These are phyloP conservation scores for Neofusicoccum cordaticola DNA, from an alignment of 2,329 filamentous ascomycete genomes.

Conservation along the genomic window DNA sequence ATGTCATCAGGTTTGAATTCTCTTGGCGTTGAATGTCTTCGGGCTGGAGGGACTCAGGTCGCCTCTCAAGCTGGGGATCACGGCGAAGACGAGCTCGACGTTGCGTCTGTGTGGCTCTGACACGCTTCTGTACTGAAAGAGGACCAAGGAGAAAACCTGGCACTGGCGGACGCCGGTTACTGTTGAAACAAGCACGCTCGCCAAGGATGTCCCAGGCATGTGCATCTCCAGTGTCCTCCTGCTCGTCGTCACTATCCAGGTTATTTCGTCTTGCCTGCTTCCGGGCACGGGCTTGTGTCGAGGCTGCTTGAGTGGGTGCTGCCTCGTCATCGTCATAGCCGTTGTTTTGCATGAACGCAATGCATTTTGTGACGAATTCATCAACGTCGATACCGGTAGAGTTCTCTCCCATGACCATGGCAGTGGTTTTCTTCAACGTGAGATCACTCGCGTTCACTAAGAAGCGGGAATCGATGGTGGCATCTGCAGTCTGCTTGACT, in stretches of 20 bases:
- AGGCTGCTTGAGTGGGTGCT: constrained; percentile 45
- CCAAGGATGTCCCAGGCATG: constrained; percentile 87
- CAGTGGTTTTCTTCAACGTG: constrained; percentile 72
- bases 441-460: constrained; percentile 79
- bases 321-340: constrained; percentile 51
- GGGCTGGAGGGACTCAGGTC: constrained; percentile 43
- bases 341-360: constrained; percentile 73
- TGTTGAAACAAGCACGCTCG: constrained; percentile 69
- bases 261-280: constrained; percentile 41
- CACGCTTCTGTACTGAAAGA: constrained; percentile 82
- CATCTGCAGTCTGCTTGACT: constrained; percentile 86
- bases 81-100: constrained; percentile 64
- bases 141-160: constrained; percentile 85
- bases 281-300: constrained; percentile 52
- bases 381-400: constrained; percentile 81
- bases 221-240: constrained; percentile 67
- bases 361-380: constrained; percentile 87
- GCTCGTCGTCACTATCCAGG: constrained; percentile 60
- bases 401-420: constrained; percentile 69
- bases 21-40: constrained; percentile 75
- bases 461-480: constrained; percentile 83
- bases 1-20: constrained; percentile 72
- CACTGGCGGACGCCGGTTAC: constrained; percentile 70
- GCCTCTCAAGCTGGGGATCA: constrained; percentile 13
- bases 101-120: constrained; percentile 65